Base-by-base conservation (phyloP, 805 yeast genomes). In the Nakazawaea ishiwadae region DNA sequence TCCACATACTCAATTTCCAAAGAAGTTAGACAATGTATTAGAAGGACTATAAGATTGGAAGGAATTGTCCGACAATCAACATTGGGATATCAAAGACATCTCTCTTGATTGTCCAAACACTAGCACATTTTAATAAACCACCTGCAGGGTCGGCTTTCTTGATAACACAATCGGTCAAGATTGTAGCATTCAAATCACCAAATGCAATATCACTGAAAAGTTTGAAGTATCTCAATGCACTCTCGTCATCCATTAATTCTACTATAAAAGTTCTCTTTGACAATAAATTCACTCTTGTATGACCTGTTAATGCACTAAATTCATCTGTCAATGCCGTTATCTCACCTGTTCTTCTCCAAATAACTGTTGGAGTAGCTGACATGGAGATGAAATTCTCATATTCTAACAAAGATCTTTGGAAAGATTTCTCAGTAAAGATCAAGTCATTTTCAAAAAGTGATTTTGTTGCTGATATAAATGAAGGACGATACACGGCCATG, bases 301-400 rank as follows among this genome's bases (percentile, higher is more conserved):
- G 77, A 1, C 87, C 85, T 5, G 90, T 75, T 47, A 86, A 63
- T 3, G 80, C 75, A 23, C 84, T 75, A 53, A 86, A 76, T 51
- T 85, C 93, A 48, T 81, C 79, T 4, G 89, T 82, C 8, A 84
- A 76, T 7, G 85, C 85, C 9, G 84, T 89, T 31, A 87, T 79
- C 55, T 86, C 95, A 8, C 95, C 95, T 0, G 95, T 83, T 31
- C 95, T 65, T 51, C 95, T 68, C 95, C 95, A 86, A 48, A 85
- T 81, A 14, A 84, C 79, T 3, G 91, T 81, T 1, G 95, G 95
- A 1, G 86, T 77, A 9, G 89, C 82, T 15, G 83, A 79, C 44
- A 79, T 67, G 64, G 63, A 68, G 56, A 64, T 77, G 68, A 44
- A 70, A 50, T 49, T 68, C 52, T 77, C 81, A 44, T 73, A 73